Base-by-base conservation (phyloP, 2,329 filamentous ascomycete genomes). In the Exophiala oligosperma region DNA sequence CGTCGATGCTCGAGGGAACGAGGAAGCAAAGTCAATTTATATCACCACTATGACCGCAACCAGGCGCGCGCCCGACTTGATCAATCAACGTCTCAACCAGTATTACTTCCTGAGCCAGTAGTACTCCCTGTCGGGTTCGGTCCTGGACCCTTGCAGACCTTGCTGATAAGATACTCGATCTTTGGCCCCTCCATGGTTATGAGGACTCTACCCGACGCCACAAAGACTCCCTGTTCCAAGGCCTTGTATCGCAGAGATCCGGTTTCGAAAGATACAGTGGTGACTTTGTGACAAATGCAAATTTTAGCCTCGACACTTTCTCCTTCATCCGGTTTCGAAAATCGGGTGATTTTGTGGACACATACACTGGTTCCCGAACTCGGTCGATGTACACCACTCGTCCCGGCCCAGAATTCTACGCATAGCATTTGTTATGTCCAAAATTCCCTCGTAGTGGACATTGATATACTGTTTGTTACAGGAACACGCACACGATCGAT, bases 81-180 rank as follows among this genome's bases (percentile, higher is more conserved):
- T 17, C 17, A 17, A 17, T 28, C 26, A 28, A 4, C 26, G 4
- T 28, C 26, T 28, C 26, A 28, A 7, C 26, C 26, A 28, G 26
- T 28, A 28, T 28, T 28, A n/a, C 29, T 47, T 28, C 35, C n/a
- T 54, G 54, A 28, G 26, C 26, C 26, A 28, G 26, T 28, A 28
- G 4, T 28, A n/a, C 29, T 47, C 26, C 35, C n/a, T 54, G 50
- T 17, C 17, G 17, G 17, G 17, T 17, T 23, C 21, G 29, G 11
- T 7, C 50, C 59, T 9, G 23, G 35, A 12, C 56, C 60, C 40
- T 52, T 55, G n/a, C 54, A 62, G 4, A 62, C 60, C 23, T 60
- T 53, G 61, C 75, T 73, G 56, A 78, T 70, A 46, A 72, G 72
- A 59, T 77, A 78, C 63, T 77, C 75, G 17, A 77, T 74, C 23